Evolutionary conservation across 345 rosid genomes (phyloP).

Genomic region (Populus tremula): DNA sequence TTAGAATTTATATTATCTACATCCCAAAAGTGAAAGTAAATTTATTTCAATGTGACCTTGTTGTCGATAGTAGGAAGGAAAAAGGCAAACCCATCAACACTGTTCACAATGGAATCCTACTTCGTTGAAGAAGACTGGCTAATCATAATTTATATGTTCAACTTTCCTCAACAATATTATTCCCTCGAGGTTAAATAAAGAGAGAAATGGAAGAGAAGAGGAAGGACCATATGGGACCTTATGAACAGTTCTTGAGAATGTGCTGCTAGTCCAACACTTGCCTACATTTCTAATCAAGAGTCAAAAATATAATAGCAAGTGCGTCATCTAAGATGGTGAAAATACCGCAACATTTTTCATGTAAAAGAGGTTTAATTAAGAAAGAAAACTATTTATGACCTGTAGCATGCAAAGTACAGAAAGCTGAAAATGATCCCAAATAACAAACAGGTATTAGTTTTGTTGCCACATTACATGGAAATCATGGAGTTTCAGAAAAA

Average conservation of each 20-base stretch:
- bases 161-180: neutral
- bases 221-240: neutral
- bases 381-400: neutral
- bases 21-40: neutral
- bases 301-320: neutral
- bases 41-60: neutral
- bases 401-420: neutral
- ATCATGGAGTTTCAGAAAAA: neutral
- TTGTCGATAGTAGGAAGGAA: neutral
- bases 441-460: neutral
- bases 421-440: neutral
- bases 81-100: neutral
- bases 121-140: neutral
- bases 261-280: neutral
- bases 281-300: neutral
- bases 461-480: neutral
- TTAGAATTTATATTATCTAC: neutral
- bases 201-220: neutral
- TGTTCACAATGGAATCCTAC: neutral
- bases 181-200: neutral
- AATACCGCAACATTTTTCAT: neutral
- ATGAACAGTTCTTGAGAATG: neutral
- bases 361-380: neutral
- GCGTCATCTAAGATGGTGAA: neutral
- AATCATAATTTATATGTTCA: neutral